A percentile compares a stretch with the other conserved stretches of the same genome.
Conservation (phyloP, 768 basidiomycete species). For the Serendipita sp. region DNA sequence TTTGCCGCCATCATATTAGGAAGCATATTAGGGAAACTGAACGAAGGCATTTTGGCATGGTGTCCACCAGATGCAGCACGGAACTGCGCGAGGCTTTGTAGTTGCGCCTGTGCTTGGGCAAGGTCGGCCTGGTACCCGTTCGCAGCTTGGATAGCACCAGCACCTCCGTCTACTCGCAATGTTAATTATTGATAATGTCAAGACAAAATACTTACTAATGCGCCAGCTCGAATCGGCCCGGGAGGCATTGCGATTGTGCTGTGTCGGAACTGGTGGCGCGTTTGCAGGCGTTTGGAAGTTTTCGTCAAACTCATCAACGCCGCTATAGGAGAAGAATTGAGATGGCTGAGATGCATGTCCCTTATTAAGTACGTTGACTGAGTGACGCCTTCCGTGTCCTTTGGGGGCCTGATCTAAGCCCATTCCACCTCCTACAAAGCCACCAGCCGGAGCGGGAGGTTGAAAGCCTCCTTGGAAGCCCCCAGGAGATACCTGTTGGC, state of each 20-base stretch:
- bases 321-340: slow-evolving; percentile 17
- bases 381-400: slow-evolving; percentile 78
- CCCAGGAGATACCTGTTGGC: slow-evolving; percentile 46
- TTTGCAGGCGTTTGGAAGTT: slow-evolving; percentile 45
- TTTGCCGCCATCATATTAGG: slow-evolving; percentile 96
- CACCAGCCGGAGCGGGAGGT: slow-evolving; percentile 2
- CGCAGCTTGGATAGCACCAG: slow-evolving; percentile 36
- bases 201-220: slow-evolving; percentile 43
- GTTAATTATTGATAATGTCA: background rate
- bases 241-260: slow-evolving; percentile 37
- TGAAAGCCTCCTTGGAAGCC: slow-evolving; percentile 24
- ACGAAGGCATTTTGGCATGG: slow-evolving; percentile 93
- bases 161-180: slow-evolving; percentile 45
- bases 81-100: slow-evolving; percentile 92
- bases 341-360: slow-evolving; percentile 14
- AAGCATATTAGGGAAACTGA: slow-evolving; percentile 95
- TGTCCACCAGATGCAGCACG: slow-evolving; percentile 88
- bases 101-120: slow-evolving; percentile 90
- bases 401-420: slow-evolving; percentile 57
- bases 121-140: slow-evolving; percentile 65
- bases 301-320: slow-evolving; percentile 55
- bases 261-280: slow-evolving; percentile 47
- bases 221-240: slow-evolving; percentile 78
- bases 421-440: slow-evolving; percentile 22
- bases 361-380: slow-evolving; percentile 84